These are phyloP conservation scores for Notholithocarpus densiflorus DNA, from an alignment of 306 rosid species.

Conservation along the genomic window DNA sequence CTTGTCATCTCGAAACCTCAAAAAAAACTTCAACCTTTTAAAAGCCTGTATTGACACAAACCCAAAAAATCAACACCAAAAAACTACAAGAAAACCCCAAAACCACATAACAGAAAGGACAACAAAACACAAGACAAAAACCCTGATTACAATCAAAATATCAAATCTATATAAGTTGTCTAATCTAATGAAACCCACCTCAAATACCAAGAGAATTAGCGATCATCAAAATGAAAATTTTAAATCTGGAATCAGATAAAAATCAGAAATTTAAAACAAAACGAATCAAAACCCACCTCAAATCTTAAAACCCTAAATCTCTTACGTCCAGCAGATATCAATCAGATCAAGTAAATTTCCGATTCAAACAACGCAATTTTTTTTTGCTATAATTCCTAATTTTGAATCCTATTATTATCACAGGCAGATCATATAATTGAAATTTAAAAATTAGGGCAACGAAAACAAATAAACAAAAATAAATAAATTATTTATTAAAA, in stretches of 20 bases:
- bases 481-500: not conserved
- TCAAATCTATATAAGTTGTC: too few species aligned
- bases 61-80: not conserved
- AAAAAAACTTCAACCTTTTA: not conserved
- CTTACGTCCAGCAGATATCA: not conserved
- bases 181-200: too few species aligned
- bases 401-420: not conserved
- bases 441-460: too few species aligned
- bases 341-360: not conserved
- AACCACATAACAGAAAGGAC: not conserved
- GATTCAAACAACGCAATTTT: not conserved
- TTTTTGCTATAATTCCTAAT: not conserved
- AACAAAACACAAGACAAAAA: not conserved
- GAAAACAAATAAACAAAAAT: too few species aligned
- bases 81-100: not conserved
- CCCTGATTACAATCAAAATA: too few species aligned
- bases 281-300: not conserved
- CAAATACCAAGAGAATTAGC: not conserved
- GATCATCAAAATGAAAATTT: not conserved
- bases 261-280: not conserved
- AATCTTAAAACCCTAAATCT: not conserved
- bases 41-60: conserved; percentile 9
- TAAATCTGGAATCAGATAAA: not conserved
- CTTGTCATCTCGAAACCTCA: conserved; percentile 42
- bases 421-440: too few species aligned